Evolutionary conservation across 1,284 basidiomycete genomes (phyloP), one percentile per base, ranked within the genome.

Genomic region (Vanrija sp.): DNA sequence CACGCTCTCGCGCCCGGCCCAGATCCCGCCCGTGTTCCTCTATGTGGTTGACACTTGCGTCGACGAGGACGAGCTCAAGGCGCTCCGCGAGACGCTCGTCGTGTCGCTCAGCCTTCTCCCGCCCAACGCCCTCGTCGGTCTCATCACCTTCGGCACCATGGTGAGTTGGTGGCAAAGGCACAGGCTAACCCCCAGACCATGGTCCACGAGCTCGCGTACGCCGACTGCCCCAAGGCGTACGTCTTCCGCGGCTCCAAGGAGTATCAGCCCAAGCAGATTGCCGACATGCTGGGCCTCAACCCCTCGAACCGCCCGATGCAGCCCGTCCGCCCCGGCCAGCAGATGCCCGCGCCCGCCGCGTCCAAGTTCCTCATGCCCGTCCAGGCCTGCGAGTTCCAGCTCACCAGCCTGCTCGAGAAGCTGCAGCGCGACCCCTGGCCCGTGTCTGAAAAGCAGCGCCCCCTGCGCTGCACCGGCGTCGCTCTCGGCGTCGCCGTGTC

Each of bases 231-330:
- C 77, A 98, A 98, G 77, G 94, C 93, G 6, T 98, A 95, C 75
- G 95, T 98, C 58, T 99, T 99, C 85, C 87, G 95, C 36, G 96
- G 96, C 49, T 89, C 89, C n/a, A 99, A 98, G 78, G 96, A 99
- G 70, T 98, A 98, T 75, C 79, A 87, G 53, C 86, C 92, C 54
- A 98, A 98, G 79, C 90, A 94, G 66, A 97, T 98, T 65, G 90
- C 94, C 76, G 95, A 98, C 68, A 98, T 99, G 95, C 87, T 98
- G 47, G 92, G 90, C 39, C 83, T 98, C 50, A 79, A 79, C 62
- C 83, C 87, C 2, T 73, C 77, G 19, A 73, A 71, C 45, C 70
- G 77, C 53, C 66, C 69, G n/a, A 64, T 69, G 53, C 73, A 53
- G 63, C 61, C 66, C 14, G 54, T 69, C 42, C 88, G 88, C 49